Evolutionary conservation across 805 yeast genomes (phyloP).

Genomic region (Candida yuanshanica): DNA sequence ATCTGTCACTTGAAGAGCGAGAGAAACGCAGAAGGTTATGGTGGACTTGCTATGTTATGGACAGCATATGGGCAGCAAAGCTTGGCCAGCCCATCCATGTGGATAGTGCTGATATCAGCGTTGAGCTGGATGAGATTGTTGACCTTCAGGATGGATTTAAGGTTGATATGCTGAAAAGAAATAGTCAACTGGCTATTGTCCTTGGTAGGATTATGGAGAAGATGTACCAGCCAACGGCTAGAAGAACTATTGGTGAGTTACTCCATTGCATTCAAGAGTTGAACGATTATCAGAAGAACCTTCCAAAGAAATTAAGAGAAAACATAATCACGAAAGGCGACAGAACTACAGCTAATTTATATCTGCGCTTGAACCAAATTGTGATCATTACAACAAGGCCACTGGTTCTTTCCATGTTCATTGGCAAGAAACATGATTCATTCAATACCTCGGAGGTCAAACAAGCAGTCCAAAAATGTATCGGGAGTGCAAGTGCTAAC

Average conservation of each 20-base stretch:
- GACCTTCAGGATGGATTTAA: constrained; percentile 28
- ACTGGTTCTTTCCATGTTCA: constrained; percentile 28
- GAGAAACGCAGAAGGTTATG: constrained; percentile 31
- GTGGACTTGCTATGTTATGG: constrained; percentile 36
- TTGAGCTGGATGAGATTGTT: constrained; percentile 18
- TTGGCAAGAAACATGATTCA: constrained; percentile 20
- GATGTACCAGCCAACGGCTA: constrained; percentile 27
- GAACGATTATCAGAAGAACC: constrained; percentile 19
- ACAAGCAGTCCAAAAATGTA: constrained; percentile 25
- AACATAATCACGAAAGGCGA: constrained; percentile 14
- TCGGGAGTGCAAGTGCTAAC: constrained; percentile 28
- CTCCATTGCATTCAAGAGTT: constrained; percentile 20
- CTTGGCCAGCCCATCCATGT: constrained; percentile 32
- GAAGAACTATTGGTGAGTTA: constrained; percentile 20
- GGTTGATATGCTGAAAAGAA: constrained; percentile 23
- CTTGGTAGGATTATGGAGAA: constrained; percentile 28
- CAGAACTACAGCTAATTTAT: constrained; percentile 29
- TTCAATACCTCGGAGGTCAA: constrained; percentile 19
- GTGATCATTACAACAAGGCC: constrained; percentile 33
- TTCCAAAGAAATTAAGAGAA: constrained; percentile 17
- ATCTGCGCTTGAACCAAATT: constrained; percentile 30
- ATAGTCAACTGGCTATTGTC: constrained; percentile 19
- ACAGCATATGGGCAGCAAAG: constrained; percentile 32
- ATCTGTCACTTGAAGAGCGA: constrained; percentile 18
- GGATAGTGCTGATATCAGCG: constrained; percentile 27